A percentile compares a stretch with the other conserved stretches of the same genome.
phyloP scores from a whole-genome alignment of 108 stramenopile species.

The Pseudonitzschia delicatissima region DNA sequence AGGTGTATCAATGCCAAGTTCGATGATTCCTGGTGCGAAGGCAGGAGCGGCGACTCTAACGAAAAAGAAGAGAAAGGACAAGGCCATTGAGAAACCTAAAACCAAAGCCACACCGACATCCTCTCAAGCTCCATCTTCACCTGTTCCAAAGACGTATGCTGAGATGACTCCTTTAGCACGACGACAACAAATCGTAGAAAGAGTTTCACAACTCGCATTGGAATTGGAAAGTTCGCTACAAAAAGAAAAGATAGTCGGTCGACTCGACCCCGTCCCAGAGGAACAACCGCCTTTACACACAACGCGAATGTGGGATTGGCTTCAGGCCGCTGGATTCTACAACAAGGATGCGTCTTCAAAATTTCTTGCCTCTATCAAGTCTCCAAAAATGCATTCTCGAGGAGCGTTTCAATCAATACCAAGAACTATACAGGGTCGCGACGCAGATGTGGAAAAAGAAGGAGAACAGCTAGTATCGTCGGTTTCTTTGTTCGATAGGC shows the following conservation, averaged over 20 bases:
- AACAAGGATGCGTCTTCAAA: not conserved
- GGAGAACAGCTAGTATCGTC: not conserved
- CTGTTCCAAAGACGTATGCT: slow-evolving; percentile 26
- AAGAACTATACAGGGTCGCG: slow-evolving; percentile 11
- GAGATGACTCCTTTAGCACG: slow-evolving; percentile 29
- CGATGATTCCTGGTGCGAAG: not conserved
- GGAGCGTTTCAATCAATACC: slow-evolving; percentile 11
- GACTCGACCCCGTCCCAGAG: not conserved
- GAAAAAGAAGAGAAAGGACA: slow-evolving; percentile 14
- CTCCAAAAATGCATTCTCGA: slow-evolving; percentile 25
- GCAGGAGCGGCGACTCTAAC: not conserved
- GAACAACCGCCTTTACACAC: slow-evolving; percentile 24
- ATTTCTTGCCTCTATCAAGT: slow-evolving; percentile 5
- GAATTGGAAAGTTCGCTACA: slow-evolving; percentile 9
- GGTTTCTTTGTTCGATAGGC: slow-evolving; percentile 44
- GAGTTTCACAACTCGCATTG: slow-evolving; percentile 18
- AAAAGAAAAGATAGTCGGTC: not conserved
- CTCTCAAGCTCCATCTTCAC: not conserved
- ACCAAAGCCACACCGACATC: not conserved
- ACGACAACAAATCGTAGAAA: slow-evolving; percentile 34
- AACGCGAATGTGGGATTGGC: slow-evolving; percentile 24
- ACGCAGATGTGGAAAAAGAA: not conserved
- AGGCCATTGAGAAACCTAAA: slow-evolving; percentile 8
- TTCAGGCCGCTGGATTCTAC: slow-evolving; percentile 18
- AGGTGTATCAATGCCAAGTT: not conserved